Base-by-base conservation (phyloP, 345 rosid species). In the Salix koriyanagi region DNA sequence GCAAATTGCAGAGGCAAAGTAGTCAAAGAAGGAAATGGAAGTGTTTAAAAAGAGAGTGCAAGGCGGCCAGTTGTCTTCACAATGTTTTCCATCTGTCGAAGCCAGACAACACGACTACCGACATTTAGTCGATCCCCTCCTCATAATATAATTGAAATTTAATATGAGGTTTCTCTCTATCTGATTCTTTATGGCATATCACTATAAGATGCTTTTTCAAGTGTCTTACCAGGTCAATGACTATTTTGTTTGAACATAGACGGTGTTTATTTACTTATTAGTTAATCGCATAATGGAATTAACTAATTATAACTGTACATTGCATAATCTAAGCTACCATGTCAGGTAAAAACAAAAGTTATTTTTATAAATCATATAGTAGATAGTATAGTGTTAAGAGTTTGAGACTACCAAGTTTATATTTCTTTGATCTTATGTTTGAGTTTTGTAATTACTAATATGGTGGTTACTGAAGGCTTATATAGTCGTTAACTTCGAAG, bases 21-120 rank as follows among this genome's bases (percentile, higher is more conserved):
- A 65, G 86, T 83, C 86, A 78, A 81, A 70, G 48, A 60, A 9
- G 9, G 9, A 41, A 26, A 72, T 72, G 75, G 3, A 72, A 11
- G 13, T 32, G 37, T 19, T 12, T 11, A 7, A 60, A 34, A 61
- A 19, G 60, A 39, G 4, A 26, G 67, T 2, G 46, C 62, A 56
- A 78, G 81, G 44, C 86, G 84, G 82, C 80, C 65, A 14, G 4
- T 54, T 75, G 84, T 83, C 83, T 41, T 80, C 50, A 23, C 79
- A 6, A 30, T 75, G 79, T 77, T 78, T 34, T 80, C 78, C 41
- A 66, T 72, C 39, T 75, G 79, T 67, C 76, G 79, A 28, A 70
- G 8, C 32, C 78, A 64, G 61, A 74, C 52, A 67, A 56, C 69
- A 39, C 78, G 6, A n/a, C 64, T 61, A 13, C 71, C 77, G 37